phyloP scores from a whole-genome alignment of 1,284 basidiomycete species.

The Thecaphora thlaspeos region DNA sequence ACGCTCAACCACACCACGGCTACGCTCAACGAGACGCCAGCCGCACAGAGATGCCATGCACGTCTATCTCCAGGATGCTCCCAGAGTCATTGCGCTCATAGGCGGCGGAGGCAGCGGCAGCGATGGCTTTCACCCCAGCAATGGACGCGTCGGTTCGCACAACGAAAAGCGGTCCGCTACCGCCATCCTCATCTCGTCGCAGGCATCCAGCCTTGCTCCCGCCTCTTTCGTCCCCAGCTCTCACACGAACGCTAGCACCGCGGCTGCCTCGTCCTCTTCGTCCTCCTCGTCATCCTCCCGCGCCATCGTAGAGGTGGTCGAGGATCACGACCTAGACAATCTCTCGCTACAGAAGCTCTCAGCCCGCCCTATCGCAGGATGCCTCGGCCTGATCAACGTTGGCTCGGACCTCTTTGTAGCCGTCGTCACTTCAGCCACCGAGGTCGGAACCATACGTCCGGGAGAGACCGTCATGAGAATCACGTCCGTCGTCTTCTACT shows the following conservation, averaged over 20 bases:
- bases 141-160: too few species aligned
- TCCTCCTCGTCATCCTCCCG: conserved; percentile 6
- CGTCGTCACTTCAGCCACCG: conserved; percentile 34
- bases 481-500: conserved; percentile 47
- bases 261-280: background rate
- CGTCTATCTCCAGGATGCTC: conserved; percentile 46
- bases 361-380: conserved; percentile 29
- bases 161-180: background rate
- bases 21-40: too few species aligned
- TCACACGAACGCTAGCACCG: background rate
- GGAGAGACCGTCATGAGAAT: conserved; percentile 40
- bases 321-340: conserved; percentile 15
- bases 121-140: too few species aligned
- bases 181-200: conserved; percentile 27
- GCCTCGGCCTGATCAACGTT: conserved; percentile 50
- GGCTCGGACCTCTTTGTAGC: conserved; percentile 49
- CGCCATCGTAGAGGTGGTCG: conserved; percentile 40
- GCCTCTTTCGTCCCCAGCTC: background rate
- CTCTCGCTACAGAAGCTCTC: conserved; percentile 23
- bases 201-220: conserved; percentile 1
- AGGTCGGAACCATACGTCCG: conserved; percentile 39
- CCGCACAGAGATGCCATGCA: too few species aligned
- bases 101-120: conserved; percentile 4
- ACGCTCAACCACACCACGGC: too few species aligned
- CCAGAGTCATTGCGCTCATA: conserved; percentile 36